Percentiles rank a stretch among this genome's conserved stretches.
Evolutionary conservation across 116 monocot species (phyloP).

Genomic region (Zostera marina): DNA sequence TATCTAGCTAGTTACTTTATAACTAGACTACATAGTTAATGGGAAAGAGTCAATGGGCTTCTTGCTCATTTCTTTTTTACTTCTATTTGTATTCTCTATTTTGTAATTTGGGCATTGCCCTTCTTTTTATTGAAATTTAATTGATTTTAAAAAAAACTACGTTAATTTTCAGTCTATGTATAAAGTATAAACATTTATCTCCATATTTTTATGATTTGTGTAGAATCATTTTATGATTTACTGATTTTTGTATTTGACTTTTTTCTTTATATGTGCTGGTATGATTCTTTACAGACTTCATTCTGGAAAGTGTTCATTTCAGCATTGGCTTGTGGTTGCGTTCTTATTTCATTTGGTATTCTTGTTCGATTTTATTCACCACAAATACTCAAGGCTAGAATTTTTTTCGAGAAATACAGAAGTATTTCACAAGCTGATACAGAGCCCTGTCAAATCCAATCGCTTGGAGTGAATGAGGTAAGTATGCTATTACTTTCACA

Average conservation of each 20-base stretch:
- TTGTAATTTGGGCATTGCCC: no score
- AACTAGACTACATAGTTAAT: no score
- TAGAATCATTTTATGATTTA: no score
- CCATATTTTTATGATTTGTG: no score
- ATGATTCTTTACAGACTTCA: conserved; percentile 23
- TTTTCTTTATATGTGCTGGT: neutral
- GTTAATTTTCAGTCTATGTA: no score
- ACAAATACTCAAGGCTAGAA: conserved; percentile 18
- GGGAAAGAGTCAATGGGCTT: no score
- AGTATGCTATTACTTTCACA: neutral
- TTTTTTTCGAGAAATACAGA: conserved; percentile 10
- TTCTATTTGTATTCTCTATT: no score
- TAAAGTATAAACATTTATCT: no score
- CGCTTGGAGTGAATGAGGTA: conserved; percentile 43
- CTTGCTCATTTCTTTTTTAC: no score
- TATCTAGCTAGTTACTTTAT: no score
- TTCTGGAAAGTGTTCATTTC: conserved; percentile 30
- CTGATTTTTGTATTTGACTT: neutral
- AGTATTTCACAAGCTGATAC: conserved; percentile 14
- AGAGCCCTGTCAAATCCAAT: conserved; percentile 13
- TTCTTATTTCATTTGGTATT: conserved; percentile 32
- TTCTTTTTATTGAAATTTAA: no score
- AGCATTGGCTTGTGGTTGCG: conserved; percentile 31
- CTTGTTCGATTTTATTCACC: conserved; percentile 34
- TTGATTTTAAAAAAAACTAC: no score